Evolutionary conservation across 2,329 filamentous ascomycete genomes (phyloP).

Genomic region (Clarireedia hainanense): DNA sequence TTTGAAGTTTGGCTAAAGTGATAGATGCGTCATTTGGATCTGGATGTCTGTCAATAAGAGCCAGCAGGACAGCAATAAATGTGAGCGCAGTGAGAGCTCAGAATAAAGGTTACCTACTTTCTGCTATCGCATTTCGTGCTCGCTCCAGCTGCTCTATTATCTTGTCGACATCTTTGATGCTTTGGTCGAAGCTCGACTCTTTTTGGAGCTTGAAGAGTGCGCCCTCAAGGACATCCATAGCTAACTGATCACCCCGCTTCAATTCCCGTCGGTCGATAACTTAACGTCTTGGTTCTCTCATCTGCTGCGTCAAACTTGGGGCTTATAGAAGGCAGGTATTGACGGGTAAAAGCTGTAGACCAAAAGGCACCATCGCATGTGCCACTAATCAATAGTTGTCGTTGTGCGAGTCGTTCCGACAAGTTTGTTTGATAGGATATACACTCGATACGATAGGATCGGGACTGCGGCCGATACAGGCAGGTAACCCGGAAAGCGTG

Average conservation of each 20-base stretch:
- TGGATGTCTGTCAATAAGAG: slow-evolving; percentile 19
- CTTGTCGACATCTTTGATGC: slow-evolving; percentile 68
- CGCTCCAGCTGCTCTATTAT: slow-evolving; percentile 70
- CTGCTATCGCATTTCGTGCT: slow-evolving; percentile 65
- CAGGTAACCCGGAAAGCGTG: too few relatives aligned
- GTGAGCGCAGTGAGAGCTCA: too few relatives aligned
- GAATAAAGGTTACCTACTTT: slow-evolving; percentile 41
- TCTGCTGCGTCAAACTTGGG: not conserved
- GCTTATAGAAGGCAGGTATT: not conserved
- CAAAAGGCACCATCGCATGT: not conserved
- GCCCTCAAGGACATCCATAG: slow-evolving; percentile 28
- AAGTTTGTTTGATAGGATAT: too few relatives aligned
- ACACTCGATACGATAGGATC: too few relatives aligned
- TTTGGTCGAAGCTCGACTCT: slow-evolving; percentile 27
- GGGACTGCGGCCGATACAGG: too few relatives aligned
- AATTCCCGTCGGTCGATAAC: not conserved
- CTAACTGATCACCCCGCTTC: slow-evolving; percentile 18
- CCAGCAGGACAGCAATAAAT: not conserved
- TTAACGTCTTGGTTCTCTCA: not conserved
- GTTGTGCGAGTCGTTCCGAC: too few relatives aligned
- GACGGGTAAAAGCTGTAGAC: not conserved
- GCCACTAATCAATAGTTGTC: not conserved
- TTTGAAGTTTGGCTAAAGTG: slow-evolving; percentile 77
- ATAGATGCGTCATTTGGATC: slow-evolving; percentile 65
- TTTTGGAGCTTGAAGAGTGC: slow-evolving; percentile 27